Evolutionary conservation across 768 basidiomycete genomes (phyloP).

Genomic region (Rhodotorula toruloides): DNA sequence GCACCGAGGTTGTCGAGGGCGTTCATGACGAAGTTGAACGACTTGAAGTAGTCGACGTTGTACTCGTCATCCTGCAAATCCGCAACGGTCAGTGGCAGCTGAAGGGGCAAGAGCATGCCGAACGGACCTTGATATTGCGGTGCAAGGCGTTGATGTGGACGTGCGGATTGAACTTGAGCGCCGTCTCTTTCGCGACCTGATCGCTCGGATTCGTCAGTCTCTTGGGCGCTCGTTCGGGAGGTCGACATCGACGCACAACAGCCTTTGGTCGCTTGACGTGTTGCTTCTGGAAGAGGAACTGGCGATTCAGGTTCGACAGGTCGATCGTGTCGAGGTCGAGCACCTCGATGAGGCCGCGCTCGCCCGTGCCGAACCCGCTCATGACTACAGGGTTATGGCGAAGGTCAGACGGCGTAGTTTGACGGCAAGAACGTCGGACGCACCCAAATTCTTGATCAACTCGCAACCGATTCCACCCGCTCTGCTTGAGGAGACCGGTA

Average conservation of each 20-base stretch:
- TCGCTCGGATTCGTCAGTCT: slow-evolving; percentile 48
- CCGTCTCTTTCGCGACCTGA: slow-evolving; percentile 67
- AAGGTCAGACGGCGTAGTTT: slow-evolving; percentile 53
- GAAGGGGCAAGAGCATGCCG: neutral
- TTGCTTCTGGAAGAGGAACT: slow-evolving; percentile 94
- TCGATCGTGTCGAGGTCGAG: slow-evolving; percentile 98
- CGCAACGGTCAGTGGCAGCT: neutral
- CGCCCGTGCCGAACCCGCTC: slow-evolving; percentile 23
- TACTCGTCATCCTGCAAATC: slow-evolving; percentile 49
- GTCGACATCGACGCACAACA: slow-evolving; percentile 54
- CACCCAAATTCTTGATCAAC: slow-evolving; percentile 89
- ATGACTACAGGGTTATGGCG: slow-evolving; percentile 16
- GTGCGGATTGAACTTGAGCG: slow-evolving; percentile 76
- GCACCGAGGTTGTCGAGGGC: slow-evolving; percentile 77
- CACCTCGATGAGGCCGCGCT: slow-evolving; percentile 28
- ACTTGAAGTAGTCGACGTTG: slow-evolving; percentile 81
- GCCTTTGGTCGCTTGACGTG: slow-evolving; percentile 97
- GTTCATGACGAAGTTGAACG: slow-evolving; percentile 88
- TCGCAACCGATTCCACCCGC: slow-evolving; percentile 84
- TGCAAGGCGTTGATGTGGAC: slow-evolving; percentile 82
- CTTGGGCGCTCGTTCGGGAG: neutral
- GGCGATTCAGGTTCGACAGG: slow-evolving; percentile 91
- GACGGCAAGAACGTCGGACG: slow-evolving; percentile 54
- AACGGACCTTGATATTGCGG: slow-evolving; percentile 88
- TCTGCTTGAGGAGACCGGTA: slow-evolving; percentile 10